Evolutionary conservation across 345 rosid species (phyloP), one percentile per base, ranked within the genome.

Genomic region (Cochlearia excelsa): DNA sequence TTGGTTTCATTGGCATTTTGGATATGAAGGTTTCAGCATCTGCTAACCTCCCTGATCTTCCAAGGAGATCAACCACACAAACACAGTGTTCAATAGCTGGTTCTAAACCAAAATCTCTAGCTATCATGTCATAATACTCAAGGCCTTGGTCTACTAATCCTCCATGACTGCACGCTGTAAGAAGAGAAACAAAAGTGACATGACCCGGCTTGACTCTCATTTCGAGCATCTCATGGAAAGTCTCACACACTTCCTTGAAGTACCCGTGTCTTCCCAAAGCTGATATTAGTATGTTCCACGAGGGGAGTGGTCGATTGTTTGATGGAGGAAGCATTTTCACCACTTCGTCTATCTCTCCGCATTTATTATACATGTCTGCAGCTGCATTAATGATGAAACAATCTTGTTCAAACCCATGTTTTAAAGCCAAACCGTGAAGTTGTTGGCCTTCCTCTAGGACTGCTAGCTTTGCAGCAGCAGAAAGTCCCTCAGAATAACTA

Each of bases 361-460:
- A 88, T 73, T 88, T 91, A 58, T 77, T 89, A 70, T 91, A 88
- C 95, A 91, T 88, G 73, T 91, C 95, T 78, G 84, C 84, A 34
- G 84, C 74, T 52, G 96, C 79, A 63, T 84, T 91, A 46, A 41
- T 59, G 57, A 91, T 81, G 58, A 78, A 82, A 54, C 67, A 71
- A 65, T 86, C 85, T 2, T 59, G 69, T 57, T 78, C 84, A 43
- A 80, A 74, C 39, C 95, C 95, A 6, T 80, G 80, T 69, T 91
- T 91, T 47, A 77, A 40, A 26, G 83, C 85, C 63, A 84, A 65
- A 51, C 83, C 48, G 33, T 88, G 92, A 57, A 91, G 88, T 57
- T 79, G 88, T 58, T 73, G 90, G 52, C 98, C 98, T 75, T 88
- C 98, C 76, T 88, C 96, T 79, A 91, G 61, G 27, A 75, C 72